Conservation (phyloP, 257 asterid genomes). For the Anisodus tanguticus region DNA sequence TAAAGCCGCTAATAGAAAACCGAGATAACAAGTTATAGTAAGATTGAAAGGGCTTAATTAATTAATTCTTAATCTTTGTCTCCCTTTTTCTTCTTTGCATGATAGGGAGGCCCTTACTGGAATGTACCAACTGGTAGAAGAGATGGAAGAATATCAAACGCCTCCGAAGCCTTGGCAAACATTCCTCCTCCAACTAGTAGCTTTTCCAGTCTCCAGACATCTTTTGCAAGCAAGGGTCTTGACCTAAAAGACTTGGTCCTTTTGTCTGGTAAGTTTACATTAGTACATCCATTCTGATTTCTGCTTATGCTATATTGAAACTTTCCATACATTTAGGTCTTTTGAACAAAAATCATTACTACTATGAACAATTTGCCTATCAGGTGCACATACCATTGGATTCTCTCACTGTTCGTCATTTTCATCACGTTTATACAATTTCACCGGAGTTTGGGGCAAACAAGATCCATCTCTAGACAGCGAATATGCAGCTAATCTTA, state of each 20-base stretch:
- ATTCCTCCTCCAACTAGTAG: conserved; percentile 67
- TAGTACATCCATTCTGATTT: not conserved
- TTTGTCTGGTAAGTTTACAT: conserved; percentile 43
- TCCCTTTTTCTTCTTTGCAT: not conserved
- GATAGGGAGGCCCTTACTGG: conserved; percentile 42
- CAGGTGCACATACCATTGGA: conserved; percentile 69
- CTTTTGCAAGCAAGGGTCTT: conserved; percentile 55
- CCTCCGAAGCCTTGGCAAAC: conserved; percentile 42
- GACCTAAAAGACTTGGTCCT: conserved; percentile 51
- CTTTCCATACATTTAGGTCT: not conserved
- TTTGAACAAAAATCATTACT: not conserved
- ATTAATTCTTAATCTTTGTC: not conserved
- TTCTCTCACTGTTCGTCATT: conserved; percentile 59
- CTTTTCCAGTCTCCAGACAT: conserved; percentile 44
- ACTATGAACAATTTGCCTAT: not conserved
- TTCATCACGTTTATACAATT: conserved; percentile 55
- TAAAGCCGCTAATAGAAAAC: not conserved
- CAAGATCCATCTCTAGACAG: conserved; percentile 52
- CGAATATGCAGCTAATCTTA: conserved; percentile 34
- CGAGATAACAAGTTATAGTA: not conserved
- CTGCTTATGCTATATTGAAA: not conserved
- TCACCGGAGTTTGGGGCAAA: conserved; percentile 54
- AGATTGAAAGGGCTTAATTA: not conserved
- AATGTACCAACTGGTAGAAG: conserved; percentile 47
- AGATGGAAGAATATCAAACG: conserved; percentile 42